Evolutionary conservation across 1,139 yeast genomes (phyloP), one percentile per base, ranked within the genome.

Genomic region (Zygoascus hellenicus): DNA sequence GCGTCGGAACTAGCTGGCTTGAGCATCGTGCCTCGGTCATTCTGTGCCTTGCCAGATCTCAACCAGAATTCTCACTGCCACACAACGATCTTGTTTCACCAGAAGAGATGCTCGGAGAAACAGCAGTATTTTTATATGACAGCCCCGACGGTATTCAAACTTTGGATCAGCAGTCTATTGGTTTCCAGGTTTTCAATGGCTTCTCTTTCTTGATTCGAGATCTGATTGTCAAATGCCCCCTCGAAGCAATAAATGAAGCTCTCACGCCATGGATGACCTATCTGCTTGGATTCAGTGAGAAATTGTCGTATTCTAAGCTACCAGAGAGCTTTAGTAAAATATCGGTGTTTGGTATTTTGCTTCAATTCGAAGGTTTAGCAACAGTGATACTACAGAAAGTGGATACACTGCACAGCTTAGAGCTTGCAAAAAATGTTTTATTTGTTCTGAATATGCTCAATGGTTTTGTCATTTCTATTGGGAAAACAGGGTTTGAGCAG

Each of bases 401-500:
- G 1, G 50, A 53, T 13, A 47, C 58, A 55, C 2, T 41, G 14
- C 30, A 15, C n/a, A 29, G 46, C 38, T 40, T 19, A 5, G 29
- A 63, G 55, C 41, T 68, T 56, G 58, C 71, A 61, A 43, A 71
- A 31, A 67, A 69, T 42, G 65, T 78, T 1, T 58, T 81, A 31
- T 69, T 69, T 38, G 62, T 67, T 5, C 65, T 83, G n/a, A 80
- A 75, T 55, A 68, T 77, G 51, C 50, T 79, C 45, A 75, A 81
- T 51, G 81, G 77, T 55, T 70, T 83, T 5, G 62, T 82, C 11
- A 71, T 77, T 35, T 70, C 78, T 15, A 73, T 83, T 14, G 92
- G 94, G 0, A 75, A 77, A 36, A 83, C 86, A 1, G 88, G 88
- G 1, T 83, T 84, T 60, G 84, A 81, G 46, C 72, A 78, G 16